A percentile compares a stretch with the other conserved stretches of the same genome.
Evolutionary conservation across 2,329 filamentous ascomycete genomes (phyloP).

Genomic region (Cordyceps tenuipes): DNA sequence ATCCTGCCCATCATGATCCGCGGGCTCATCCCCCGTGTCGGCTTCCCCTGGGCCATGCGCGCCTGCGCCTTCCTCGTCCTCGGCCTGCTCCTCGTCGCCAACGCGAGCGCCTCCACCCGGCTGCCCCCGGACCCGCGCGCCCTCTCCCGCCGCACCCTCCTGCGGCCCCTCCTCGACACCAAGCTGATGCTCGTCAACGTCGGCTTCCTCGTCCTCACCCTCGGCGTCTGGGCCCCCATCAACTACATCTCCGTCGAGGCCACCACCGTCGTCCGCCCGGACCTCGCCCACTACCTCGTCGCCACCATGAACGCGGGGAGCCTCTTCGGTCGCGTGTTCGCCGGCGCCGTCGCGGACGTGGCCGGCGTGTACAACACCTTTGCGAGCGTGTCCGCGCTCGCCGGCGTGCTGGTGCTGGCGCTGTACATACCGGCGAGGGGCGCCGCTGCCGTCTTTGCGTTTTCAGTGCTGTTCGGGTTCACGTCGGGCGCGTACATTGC

Average conservation of each 20-base stretch:
- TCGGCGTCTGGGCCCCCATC: constrained; percentile 29
- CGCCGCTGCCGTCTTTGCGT: constrained; percentile 26
- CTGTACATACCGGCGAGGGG: constrained; percentile 34
- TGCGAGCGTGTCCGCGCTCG: constrained; percentile 36
- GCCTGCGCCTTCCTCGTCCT: constrained; percentile 25
- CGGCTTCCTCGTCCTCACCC: constrained; percentile 28
- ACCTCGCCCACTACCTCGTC: constrained; percentile 26
- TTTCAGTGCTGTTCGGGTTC: constrained; percentile 34
- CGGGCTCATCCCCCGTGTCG: constrained; percentile 22
- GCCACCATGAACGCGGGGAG: constrained; percentile 31
- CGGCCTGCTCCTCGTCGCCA: constrained; percentile 23
- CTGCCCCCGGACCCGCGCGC: constrained; percentile 13
- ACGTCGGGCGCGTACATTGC: constrained; percentile 33
- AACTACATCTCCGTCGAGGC: constrained; percentile 28
- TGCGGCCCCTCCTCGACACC: constrained; percentile 23
- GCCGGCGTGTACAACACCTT: constrained; percentile 34
- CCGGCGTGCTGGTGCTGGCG: constrained; percentile 29
- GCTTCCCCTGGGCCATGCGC: constrained; percentile 26
- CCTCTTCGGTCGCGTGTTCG: constrained; percentile 28
- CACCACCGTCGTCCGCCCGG: constrained; percentile 20
- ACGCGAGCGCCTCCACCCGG: constrained; percentile 19
- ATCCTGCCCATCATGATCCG: constrained; percentile 27
- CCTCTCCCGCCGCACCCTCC: constrained; percentile 15
- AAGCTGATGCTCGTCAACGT: constrained; percentile 23
- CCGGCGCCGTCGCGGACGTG: constrained; percentile 27